Evolutionary conservation across 2,329 filamentous ascomycete species (phyloP), one percentile per base, ranked within the genome.

Genomic region (Nigrospora osmanthi): DNA sequence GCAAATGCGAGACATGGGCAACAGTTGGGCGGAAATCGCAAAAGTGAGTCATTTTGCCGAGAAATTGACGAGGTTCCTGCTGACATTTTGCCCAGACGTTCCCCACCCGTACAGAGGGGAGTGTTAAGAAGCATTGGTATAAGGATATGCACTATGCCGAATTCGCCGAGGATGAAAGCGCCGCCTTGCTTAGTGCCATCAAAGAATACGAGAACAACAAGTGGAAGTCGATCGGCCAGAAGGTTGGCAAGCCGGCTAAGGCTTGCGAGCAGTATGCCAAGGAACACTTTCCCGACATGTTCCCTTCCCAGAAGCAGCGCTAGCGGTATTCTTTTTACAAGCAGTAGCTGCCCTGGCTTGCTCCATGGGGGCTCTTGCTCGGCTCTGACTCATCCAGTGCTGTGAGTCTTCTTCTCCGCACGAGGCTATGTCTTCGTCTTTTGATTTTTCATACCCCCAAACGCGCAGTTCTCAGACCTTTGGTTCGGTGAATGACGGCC

Each of bases 111-210:
- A 98, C 93, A 36, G 93, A 98, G 69, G 93, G 93, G 9, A 96
- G 90, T 59, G 93, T 98, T 17, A 98, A 97, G 76, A 98, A 97
- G 70, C 93, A 98, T 65, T 98, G 93, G 91, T 97, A 98, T 68
- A 97, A 97, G 78, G 93, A 98, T 58, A 98, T 98, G 93, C 93
- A 98, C 63, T 97, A 97, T 64, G 93, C 93, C 53, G 93, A 97
- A 63, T 97, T 98, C 64, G 90, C 88, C 41, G 91, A 96, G 72
- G 89, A 97, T 61, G 93, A 96, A 80, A 89, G 82, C 60, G 78
- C 83, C 56, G 86, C 87, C 34, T 70, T 98, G 47, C 79, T 95
- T 54, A 89, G 87, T 52, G 93, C 93, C 30, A 98, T 98, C 70
- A 96, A 95, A 69, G 93, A 98, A 63, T 97, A 97, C 68, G 93